Conservation (phyloP, 768 basidiomycete genomes). For the Podaxis mareebaensis region DNA sequence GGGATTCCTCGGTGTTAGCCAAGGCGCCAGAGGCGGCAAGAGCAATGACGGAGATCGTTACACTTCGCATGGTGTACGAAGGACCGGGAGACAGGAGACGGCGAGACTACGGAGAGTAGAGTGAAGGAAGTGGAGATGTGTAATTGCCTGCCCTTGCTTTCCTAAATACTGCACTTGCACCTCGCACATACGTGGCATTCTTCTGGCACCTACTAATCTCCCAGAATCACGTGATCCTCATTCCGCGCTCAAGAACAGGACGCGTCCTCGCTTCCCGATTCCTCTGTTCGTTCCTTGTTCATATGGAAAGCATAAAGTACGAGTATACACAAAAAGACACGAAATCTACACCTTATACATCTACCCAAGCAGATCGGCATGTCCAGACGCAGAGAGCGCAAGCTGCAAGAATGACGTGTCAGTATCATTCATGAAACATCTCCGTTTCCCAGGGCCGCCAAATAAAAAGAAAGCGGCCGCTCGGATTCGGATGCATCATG, state of each 20-base stretch:
- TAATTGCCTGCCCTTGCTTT: slow-evolving; percentile 18
- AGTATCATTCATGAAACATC: slow-evolving; percentile 3
- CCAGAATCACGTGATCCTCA: slow-evolving; percentile 17
- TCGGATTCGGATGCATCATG: not conserved
- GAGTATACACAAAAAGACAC: slow-evolving; percentile 17
- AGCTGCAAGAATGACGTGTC: slow-evolving; percentile 49
- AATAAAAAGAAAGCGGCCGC: not conserved
- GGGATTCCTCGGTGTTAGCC: slow-evolving; percentile 56
- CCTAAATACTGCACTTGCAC: slow-evolving; percentile 36
- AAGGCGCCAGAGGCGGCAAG: slow-evolving; percentile 64
- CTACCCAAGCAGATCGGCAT: slow-evolving; percentile 83
- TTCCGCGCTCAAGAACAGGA: not conserved
- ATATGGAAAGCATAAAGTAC: slow-evolving; percentile 13
- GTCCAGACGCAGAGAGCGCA: slow-evolving; percentile 93
- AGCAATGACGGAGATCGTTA: slow-evolving; percentile 78
- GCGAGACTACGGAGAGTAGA: slow-evolving; percentile 30
- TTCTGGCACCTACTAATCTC: slow-evolving; percentile 21
- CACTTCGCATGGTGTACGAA: slow-evolving; percentile 87
- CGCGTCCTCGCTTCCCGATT: not conserved
- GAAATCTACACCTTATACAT: slow-evolving; percentile 18
- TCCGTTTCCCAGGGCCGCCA: slow-evolving; percentile 13
- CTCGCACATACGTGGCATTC: slow-evolving; percentile 42
- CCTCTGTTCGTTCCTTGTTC: not conserved
- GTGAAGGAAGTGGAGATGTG: slow-evolving; percentile 38
- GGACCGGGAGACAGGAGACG: slow-evolving; percentile 44